Base-by-base conservation (phyloP, 2,329 filamentous ascomycete species). In the Sporothrix luriei region DNA sequence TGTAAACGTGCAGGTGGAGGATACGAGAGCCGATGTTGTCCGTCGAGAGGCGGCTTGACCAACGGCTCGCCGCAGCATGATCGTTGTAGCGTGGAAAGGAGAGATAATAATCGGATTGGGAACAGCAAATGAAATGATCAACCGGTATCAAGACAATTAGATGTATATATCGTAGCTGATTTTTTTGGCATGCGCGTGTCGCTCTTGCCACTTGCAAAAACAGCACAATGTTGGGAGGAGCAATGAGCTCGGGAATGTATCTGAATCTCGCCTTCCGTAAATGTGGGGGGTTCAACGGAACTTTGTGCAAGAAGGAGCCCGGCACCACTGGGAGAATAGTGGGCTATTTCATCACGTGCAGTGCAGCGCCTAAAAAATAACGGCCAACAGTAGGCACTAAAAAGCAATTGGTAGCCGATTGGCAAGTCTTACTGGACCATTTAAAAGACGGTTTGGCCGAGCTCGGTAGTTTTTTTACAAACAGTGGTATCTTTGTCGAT, bases 51-150 rank as follows among this genome's bases (percentile, higher is more conserved):
- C 68, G 52, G 71, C 69, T 49, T 71, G 68, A 14, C 49, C 46
- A 11, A 68, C 66, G 46, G 70, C 64, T 40, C 71, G 70, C 61
- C 70, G 70, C 48, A 72, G 71, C 71, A 72, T 72, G 40, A 10
- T 68, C 48, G 40, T 7, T 19, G 48, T 51, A 49, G 3, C 13
- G 40, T n/a, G n/a, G 46, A 7, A 38, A 21, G 16, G 57, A 16
- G 16, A n/a, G 29, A 26, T 65, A 24, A 54, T 6, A 33, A 19
- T 38, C 33, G 33, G 33, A 14, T 6, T 5, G 13, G 21, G 21
- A 7, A 13, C 4, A 19, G 40, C 0, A 49, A n/a, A n/a, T 13
- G n/a, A 48, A 11, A 33, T 16, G 4, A 24, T 33, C 59, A 19
- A 48, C 29, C n/a, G 24, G 3, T n/a, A 38, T n/a, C 24, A 6